These are phyloP conservation scores for Solanum okadae DNA, from an alignment of 257 asterid genomes.

Conservation along the genomic window DNA sequence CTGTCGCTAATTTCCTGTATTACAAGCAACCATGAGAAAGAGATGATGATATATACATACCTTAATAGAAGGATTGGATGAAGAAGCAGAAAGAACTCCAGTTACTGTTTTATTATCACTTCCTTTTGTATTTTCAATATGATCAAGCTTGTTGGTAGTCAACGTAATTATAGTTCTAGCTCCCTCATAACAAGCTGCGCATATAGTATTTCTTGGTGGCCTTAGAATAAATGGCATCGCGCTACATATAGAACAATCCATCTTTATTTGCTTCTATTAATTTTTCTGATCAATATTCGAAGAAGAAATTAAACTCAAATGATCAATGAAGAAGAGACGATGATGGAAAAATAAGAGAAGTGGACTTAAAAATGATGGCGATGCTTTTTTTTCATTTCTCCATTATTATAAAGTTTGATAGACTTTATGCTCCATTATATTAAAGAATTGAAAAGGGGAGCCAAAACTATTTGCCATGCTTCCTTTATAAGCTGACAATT, in stretches of 20 bases:
- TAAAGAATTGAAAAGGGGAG: constrained; percentile 27
- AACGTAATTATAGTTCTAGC: constrained; percentile 60
- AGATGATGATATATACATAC: background rate
- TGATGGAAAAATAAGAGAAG: background rate
- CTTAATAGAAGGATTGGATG: constrained; percentile 7
- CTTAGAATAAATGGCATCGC: constrained; percentile 69
- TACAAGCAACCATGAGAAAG: background rate
- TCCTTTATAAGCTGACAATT: constrained; percentile 8
- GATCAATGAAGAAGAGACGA: background rate
- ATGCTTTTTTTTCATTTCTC: constrained; percentile 6
- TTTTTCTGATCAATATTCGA: background rate
- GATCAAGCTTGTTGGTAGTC: constrained; percentile 42
- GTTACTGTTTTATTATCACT: constrained; percentile 24
- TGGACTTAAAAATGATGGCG: background rate
- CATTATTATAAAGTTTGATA: background rate
- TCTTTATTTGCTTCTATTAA: background rate
- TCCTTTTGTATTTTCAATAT: constrained; percentile 36
- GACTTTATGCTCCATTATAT: constrained; percentile 1
- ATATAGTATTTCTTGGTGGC: constrained; percentile 83
- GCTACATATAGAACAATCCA: constrained; percentile 93
- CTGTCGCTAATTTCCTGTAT: background rate
- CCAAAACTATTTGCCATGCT: constrained; percentile 31
- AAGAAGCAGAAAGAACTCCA: constrained; percentile 19
- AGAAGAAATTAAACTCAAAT: background rate
- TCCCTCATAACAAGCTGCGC: constrained; percentile 84